Percentiles rank a stretch among this genome's conserved stretches.
Conservation (phyloP, 257 asterid genomes). For the Galeopsis tetrahit region DNA sequence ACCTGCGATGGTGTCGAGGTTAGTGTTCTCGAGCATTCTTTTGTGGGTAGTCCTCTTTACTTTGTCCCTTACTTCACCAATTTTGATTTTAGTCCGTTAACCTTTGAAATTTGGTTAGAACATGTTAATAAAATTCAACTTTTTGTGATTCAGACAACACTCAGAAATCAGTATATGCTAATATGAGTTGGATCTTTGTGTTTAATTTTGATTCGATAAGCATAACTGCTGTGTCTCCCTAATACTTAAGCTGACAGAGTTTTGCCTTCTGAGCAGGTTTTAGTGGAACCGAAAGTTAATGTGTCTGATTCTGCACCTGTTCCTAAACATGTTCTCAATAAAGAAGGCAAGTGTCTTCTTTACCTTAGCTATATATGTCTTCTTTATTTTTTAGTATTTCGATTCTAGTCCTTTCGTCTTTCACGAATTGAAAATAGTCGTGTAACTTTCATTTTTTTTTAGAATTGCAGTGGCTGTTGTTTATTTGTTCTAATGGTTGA, state of each 20-base stretch:
- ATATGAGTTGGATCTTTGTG: conserved; percentile 1
- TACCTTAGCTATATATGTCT: not conserved
- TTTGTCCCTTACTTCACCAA: no score
- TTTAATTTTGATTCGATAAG: conserved; percentile 17
- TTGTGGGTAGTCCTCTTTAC: no score
- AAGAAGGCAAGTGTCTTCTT: conserved; percentile 54
- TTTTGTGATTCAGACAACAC: conserved; percentile 8
- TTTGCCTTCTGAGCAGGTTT: conserved; percentile 52
- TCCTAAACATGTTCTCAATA: conserved; percentile 51
- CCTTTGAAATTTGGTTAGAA: no score
- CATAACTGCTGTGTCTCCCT: conserved; percentile 24
- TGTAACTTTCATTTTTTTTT: no score
- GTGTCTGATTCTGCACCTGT: conserved; percentile 49
- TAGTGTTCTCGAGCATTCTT: conserved; percentile 35
- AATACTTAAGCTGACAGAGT: conserved; percentile 25
- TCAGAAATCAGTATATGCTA: conserved; percentile 13
- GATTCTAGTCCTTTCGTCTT: no score
- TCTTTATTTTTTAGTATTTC: no score
- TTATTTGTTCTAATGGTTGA: conserved; percentile 2
- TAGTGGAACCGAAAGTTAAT: conserved; percentile 58
- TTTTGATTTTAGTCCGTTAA: no score
- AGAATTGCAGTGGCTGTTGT: no score
- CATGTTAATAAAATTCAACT: not conserved
- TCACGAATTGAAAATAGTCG: no score
- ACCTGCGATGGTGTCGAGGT: conserved; percentile 92